Conservation (phyloP, 2,329 filamentous ascomycete genomes). For the Colletotrichum echinochloae region DNA sequence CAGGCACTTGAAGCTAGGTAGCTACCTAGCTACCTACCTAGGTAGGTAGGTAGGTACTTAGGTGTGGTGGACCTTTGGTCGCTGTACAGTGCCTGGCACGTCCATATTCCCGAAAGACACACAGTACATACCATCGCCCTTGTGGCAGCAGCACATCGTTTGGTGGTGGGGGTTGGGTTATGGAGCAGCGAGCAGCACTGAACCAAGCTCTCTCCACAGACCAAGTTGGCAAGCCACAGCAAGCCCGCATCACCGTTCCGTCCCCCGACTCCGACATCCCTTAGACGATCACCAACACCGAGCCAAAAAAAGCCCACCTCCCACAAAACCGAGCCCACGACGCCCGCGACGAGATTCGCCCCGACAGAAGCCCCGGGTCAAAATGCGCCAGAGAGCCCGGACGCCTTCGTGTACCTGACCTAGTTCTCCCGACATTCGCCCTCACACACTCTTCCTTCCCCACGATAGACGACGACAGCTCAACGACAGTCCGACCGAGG, state of each 20-base stretch:
- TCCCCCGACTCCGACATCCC: slow-evolving; percentile 28
- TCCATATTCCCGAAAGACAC: background rate
- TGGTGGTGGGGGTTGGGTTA: slow-evolving; percentile 31
- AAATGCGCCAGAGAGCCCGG: slow-evolving; percentile 30
- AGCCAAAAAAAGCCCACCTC: background rate
- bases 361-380: slow-evolving; percentile 16
- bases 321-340: background rate
- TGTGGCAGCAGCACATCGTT: slow-evolving; percentile 8
- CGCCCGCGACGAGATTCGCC: slow-evolving; percentile 15
- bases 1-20: slow-evolving; percentile 10
- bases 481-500: slow-evolving; percentile 8
- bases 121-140: slow-evolving; percentile 10
- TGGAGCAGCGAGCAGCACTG: background rate
- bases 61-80: too few species aligned
- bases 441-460: background rate
- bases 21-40: background rate
- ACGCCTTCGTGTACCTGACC: slow-evolving; percentile 28
- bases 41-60: too few species aligned
- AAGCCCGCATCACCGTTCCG: slow-evolving; percentile 32
- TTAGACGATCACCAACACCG: slow-evolving; percentile 10
- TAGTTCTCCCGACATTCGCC: slow-evolving; percentile 12
- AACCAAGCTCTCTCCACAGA: slow-evolving; percentile 32
- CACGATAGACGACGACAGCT: slow-evolving; percentile 8
- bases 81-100: slow-evolving; percentile 1
- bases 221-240: slow-evolving; percentile 37